Base-by-base conservation (phyloP, 148 eudicot genomes). In the Amaranthus palmeri region DNA sequence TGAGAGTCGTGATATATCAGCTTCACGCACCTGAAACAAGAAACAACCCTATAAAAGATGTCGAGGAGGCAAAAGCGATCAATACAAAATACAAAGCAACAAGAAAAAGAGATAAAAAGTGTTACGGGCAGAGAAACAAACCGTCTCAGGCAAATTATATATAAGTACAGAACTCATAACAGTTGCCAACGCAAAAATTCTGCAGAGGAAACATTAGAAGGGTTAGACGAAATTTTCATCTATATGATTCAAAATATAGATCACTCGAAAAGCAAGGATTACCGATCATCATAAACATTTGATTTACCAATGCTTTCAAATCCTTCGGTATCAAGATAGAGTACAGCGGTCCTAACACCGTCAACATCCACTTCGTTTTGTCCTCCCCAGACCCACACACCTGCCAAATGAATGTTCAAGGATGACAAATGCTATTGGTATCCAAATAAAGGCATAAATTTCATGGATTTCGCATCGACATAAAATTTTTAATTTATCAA, bases 291-390 rank as follows among this genome's bases (percentile, higher is more conserved):
- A 72, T 95, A 95, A 61, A 95, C 99, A 77, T 86, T 95, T 60
- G 99, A 95, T 84, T 92, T 95, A 76, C 99, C 99, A 81, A 95
- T 79, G 81, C 99, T 95, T 81, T 95, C 97, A 83, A 95, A 95
- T 63, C 99, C 99, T 76, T 95, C 99, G 1, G 99, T 95, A 73
- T 95, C 99, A 73, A 95, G 99, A 81, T 88, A 95, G 68, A 95
- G 83, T 15, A 95, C 93, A 74, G 98, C 88, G 53, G 87, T 88
- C 77, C 86, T 83, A 44, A 84, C 91, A 71, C 97, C 98, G 84
- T 85, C 74, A 69, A 95, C 81, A 55, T 86, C 85, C 83, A 91
- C 10, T 80, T 91, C 92, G 15, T 91, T n/a, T 47, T 97, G 98
- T 72, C 82, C 78, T 73, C 98, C 98, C 98, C 98, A 95, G 36